A percentile compares a stretch with the other conserved stretches of the same genome.
Evolutionary conservation across 2,329 filamentous ascomycete species (phyloP).

Genomic region (Diaporthe sp.): DNA sequence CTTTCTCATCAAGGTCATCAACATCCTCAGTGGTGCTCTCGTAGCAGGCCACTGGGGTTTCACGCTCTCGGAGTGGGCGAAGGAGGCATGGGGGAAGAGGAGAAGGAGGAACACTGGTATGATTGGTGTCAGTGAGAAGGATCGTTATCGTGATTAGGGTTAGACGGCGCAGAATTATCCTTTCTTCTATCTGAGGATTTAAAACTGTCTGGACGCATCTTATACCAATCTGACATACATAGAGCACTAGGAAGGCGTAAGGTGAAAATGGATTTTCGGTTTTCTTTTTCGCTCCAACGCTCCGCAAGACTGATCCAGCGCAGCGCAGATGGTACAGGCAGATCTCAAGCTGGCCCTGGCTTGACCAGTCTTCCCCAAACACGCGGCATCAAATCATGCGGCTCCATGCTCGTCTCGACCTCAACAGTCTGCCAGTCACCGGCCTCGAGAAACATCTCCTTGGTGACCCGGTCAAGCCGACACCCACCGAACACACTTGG

Average conservation of each 20-base stretch:
- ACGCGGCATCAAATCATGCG: slow-evolving; percentile 47
- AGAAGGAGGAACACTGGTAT: slow-evolving; percentile 63
- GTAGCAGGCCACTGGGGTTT: slow-evolving; percentile 96
- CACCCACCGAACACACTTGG: slow-evolving; percentile 48
- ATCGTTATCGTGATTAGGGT: slow-evolving; percentile 47
- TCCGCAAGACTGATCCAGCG: background rate
- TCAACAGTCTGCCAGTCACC: slow-evolving; percentile 50
- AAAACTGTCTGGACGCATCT: slow-evolving; percentile 7
- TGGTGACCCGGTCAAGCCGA: slow-evolving; percentile 46
- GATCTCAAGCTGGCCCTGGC: slow-evolving; percentile 25
- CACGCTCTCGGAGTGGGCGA: slow-evolving; percentile 83
- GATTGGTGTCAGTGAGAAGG: slow-evolving; percentile 58
- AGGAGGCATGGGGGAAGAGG: slow-evolving; percentile 65
- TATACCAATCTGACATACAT: slow-evolving; percentile 35
- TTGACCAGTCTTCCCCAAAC: slow-evolving; percentile 50
- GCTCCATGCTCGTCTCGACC: slow-evolving; percentile 46
- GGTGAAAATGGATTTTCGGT: slow-evolving; percentile 30
- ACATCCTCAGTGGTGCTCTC: slow-evolving; percentile 89
- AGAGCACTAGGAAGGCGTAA: slow-evolving; percentile 35
- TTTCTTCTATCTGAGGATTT: background rate
- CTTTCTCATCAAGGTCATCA: slow-evolving; percentile 86
- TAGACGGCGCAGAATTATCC: background rate
- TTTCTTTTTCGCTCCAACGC: background rate
- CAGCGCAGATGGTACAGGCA: background rate
- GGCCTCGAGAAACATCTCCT: slow-evolving; percentile 44